These are phyloP conservation scores for Kappamyces sp. DNA, from an alignment of 192 early-diverging fungal species.

Conservation along the genomic window DNA sequence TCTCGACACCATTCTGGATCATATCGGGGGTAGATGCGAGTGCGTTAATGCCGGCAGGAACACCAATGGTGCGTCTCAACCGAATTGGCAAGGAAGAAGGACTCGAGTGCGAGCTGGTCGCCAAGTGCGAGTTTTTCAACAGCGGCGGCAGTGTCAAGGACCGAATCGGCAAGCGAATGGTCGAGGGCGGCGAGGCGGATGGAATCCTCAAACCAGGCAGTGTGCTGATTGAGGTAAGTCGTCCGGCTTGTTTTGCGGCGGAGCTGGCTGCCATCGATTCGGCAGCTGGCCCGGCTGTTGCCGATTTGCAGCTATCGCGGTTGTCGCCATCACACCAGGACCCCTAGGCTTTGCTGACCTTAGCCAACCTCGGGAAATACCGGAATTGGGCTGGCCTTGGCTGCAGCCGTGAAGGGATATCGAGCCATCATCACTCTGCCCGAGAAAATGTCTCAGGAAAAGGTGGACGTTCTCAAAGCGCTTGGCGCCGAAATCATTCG, in stretches of 20 bases:
- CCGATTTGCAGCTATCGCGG: neutral
- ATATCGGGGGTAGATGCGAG: slow-evolving; percentile 59
- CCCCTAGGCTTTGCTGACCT: neutral
- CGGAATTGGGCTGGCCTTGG: slow-evolving; percentile 94
- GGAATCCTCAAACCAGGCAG: slow-evolving; percentile 86
- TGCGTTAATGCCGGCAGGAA: slow-evolving; percentile 44
- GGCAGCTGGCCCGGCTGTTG: neutral
- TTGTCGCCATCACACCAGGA: neutral
- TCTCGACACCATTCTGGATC: slow-evolving; percentile 82
- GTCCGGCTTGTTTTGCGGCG: slow-evolving; percentile 4
- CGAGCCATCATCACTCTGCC: slow-evolving; percentile 96
- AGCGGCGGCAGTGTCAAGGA: slow-evolving; percentile 99
- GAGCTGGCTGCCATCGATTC: neutral
- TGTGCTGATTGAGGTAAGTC: slow-evolving; percentile 81
- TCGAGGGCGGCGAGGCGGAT: slow-evolving; percentile 89
- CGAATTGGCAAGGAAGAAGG: slow-evolving; percentile 80
- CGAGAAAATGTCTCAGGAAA: slow-evolving; percentile 99
- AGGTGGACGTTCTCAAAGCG: slow-evolving; percentile 97
- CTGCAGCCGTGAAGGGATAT: slow-evolving; percentile 99
- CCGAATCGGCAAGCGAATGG: slow-evolving; percentile 93
- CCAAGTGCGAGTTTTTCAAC: slow-evolving; percentile 99
- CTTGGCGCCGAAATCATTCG: slow-evolving; percentile 96
- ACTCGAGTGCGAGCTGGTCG: slow-evolving; percentile 86
- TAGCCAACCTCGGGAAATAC: slow-evolving; percentile 98
- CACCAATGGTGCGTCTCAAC: slow-evolving; percentile 89